Evolutionary conservation across 2,329 filamentous ascomycete genomes (phyloP).

Genomic region (Clonostachys sp.): DNA sequence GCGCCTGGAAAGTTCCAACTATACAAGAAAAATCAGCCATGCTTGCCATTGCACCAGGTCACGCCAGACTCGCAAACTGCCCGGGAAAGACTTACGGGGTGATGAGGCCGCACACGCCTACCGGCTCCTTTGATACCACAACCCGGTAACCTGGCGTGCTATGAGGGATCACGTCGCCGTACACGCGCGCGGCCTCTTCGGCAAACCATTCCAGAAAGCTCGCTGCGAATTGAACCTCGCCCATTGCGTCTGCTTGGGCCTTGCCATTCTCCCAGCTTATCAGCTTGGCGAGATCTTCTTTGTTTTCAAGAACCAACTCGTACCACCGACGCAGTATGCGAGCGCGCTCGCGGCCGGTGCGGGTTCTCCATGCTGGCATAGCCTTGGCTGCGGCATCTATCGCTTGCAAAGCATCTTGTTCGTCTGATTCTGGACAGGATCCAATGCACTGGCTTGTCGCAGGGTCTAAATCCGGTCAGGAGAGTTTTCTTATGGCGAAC

Average conservation of each 20-base stretch:
- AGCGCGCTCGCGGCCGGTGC: constrained; percentile 51
- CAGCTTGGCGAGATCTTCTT: constrained; percentile 59
- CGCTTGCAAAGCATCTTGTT: constrained; percentile 59
- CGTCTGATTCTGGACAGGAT: constrained; percentile 64
- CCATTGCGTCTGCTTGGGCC: constrained; percentile 51
- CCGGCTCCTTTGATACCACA: constrained; percentile 6
- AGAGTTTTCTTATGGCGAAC: not conserved
- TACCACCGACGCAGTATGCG: constrained; percentile 57
- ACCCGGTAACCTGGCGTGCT: constrained; percentile 48
- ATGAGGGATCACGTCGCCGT: constrained; percentile 55
- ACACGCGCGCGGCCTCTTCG: constrained; percentile 50
- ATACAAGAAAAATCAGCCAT: constrained; percentile 21
- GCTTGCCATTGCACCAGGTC: too few species aligned
- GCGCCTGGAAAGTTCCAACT: constrained; percentile 59
- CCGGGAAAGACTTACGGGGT: constrained; percentile 9
- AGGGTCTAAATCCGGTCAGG: constrained; percentile 44
- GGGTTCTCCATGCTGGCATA: constrained; percentile 49
- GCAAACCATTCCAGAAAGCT: constrained; percentile 56
- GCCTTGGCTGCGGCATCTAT: constrained; percentile 64
- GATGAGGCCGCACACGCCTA: constrained; percentile 11
- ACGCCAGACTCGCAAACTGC: constrained; percentile 36
- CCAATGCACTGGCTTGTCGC: constrained; percentile 63
- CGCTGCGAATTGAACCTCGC: constrained; percentile 49
- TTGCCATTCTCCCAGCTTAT: constrained; percentile 70
- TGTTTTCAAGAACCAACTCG: constrained; percentile 57